Conservation (phyloP, 768 basidiomycete species). For the Rhodotorula kratochvilovae region DNA sequence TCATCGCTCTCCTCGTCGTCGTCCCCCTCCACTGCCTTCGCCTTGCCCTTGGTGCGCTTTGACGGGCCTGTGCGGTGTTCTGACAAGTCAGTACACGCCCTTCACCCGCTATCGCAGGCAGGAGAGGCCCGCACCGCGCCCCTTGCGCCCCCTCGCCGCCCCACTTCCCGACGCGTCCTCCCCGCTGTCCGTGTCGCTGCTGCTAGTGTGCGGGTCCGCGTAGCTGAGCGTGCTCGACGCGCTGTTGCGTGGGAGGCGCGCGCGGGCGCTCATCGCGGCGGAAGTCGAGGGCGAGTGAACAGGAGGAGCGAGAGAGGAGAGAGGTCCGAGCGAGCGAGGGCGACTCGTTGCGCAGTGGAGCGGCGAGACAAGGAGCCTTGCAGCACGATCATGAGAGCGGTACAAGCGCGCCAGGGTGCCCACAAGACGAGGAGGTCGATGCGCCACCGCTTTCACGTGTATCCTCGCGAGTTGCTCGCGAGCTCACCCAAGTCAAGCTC, state of each 20-base stretch:
- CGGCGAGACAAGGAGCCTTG: no score
- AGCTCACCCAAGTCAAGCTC: no score
- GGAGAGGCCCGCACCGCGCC: not conserved
- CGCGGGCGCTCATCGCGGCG: not conserved
- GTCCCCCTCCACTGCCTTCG: not conserved
- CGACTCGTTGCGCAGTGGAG: no score
- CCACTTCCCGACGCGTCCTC: not conserved
- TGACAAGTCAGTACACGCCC: not conserved
- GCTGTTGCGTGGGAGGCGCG: not conserved
- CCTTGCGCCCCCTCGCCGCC: not conserved
- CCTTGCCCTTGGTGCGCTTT: not conserved
- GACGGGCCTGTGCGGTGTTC: not conserved
- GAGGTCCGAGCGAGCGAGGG: not conserved
- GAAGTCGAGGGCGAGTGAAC: no score
- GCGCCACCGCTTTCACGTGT: no score
- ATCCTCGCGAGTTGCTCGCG: no score
- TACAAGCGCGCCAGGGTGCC: no score
- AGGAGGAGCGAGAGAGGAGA: not conserved
- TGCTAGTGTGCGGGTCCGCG: not conserved
- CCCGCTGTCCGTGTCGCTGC: not conserved
- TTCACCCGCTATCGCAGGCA: fast-evolving
- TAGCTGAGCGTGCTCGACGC: not conserved
- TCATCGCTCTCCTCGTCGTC: not conserved
- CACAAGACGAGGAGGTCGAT: no score
- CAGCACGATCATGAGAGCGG: no score